Evolutionary conservation across 176 grass and related monocot species (phyloP).

Genomic region (Dendrocalamus sinicus): DNA sequence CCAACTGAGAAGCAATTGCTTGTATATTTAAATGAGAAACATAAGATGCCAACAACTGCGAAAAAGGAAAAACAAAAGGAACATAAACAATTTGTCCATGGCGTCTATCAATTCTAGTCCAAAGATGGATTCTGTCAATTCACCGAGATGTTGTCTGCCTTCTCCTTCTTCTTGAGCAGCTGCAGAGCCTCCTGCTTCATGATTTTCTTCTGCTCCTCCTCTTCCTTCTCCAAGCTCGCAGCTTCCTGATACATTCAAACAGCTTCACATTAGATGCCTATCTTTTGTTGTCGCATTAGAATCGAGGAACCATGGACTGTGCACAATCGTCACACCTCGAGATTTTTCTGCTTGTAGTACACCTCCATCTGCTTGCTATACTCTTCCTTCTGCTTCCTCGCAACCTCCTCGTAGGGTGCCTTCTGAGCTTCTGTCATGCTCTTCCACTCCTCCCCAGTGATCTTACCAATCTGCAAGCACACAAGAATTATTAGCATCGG

Average conservation of each 20-base stretch:
- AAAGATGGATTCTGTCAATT: no score
- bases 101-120: neutral
- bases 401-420: slow-evolving; percentile 44
- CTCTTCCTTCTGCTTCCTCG: slow-evolving; percentile 60
- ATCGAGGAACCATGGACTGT: neutral
- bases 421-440: slow-evolving; percentile 64
- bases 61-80: slow-evolving; percentile 20
- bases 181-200: slow-evolving; percentile 89
- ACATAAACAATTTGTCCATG: neutral
- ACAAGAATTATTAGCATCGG: neutral
- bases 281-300: neutral
- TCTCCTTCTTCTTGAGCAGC: slow-evolving; percentile 85
- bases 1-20: slow-evolving; percentile 71
- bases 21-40: slow-evolving; percentile 40
- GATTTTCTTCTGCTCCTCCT: slow-evolving; percentile 78
- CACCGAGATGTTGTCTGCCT: no score
- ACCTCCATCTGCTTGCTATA: slow-evolving; percentile 76
- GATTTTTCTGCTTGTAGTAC: no score
- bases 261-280: neutral
- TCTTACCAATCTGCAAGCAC: slow-evolving; percentile 65
- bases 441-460: slow-evolving; percentile 88
- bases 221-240: slow-evolving; percentile 65
- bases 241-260: slow-evolving; percentile 52
- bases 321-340: slow-evolving; percentile 48
- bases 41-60: neutral